Conservation (phyloP, 2,329 filamentous ascomycete genomes). For the Neonectria coccinea region DNA sequence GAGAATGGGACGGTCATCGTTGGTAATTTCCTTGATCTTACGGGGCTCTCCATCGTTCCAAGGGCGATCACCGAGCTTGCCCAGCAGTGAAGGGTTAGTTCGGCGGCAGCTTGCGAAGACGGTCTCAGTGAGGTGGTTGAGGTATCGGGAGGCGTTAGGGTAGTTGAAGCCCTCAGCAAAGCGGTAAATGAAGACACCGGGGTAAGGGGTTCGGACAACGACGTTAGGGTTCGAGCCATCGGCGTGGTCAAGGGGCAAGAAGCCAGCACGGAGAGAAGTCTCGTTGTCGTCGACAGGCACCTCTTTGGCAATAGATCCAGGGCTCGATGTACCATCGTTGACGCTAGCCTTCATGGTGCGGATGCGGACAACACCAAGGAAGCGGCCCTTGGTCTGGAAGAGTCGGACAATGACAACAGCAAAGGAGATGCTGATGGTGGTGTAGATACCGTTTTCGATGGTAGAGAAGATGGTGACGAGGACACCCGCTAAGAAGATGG, state of each 20-base stretch:
- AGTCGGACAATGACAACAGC: constrained; percentile 81
- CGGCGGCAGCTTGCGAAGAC: constrained; percentile 60
- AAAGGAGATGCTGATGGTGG: constrained; percentile 77
- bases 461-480: constrained; percentile 82
- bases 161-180: constrained; percentile 69
- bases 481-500: constrained; percentile 89
- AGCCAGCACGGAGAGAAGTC: constrained; percentile 54
- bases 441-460: constrained; percentile 90
- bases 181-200: constrained; percentile 67
- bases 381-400: constrained; percentile 80
- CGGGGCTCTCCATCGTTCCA: constrained; percentile 67
- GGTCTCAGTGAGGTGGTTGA: constrained; percentile 61
- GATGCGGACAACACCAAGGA: constrained; percentile 83
- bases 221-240: constrained; percentile 64
- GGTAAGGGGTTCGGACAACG: constrained; percentile 59
- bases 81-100: constrained; percentile 56
- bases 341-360: constrained; percentile 87
- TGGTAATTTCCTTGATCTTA: constrained; percentile 47
- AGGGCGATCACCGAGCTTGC: constrained; percentile 65
- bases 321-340: constrained; percentile 58
- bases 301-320: constrained; percentile 41
- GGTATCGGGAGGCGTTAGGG: constrained; percentile 63
- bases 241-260: constrained; percentile 61
- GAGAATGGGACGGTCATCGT: constrained; percentile 61
- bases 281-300: constrained; percentile 61